Evolutionary conservation across 108 stramenopile genomes (phyloP).

Genomic region (Cyclotella distinguenda): DNA sequence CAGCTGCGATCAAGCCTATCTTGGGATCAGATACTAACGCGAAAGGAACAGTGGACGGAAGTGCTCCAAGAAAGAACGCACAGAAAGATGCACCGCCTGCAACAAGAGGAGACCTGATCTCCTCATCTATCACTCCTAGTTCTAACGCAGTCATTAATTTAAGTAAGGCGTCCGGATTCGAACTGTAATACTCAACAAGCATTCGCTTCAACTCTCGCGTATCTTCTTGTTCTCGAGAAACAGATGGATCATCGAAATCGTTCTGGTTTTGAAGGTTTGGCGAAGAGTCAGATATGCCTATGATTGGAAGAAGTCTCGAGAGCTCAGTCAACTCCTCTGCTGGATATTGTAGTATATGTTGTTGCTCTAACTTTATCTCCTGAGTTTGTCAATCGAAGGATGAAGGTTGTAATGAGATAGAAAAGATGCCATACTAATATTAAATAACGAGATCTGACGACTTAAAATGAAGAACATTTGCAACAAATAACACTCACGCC

Average conservation of each 20-base stretch:
- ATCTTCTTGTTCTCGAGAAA: slow-evolving; percentile 16
- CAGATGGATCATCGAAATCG: background rate
- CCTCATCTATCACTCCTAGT: slow-evolving; percentile 76
- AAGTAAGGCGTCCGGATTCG: slow-evolving; percentile 63
- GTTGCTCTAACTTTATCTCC: slow-evolving; percentile 68
- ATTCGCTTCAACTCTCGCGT: slow-evolving; percentile 36
- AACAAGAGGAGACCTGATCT: slow-evolving; percentile 55
- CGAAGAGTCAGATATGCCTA: slow-evolving; percentile 54
- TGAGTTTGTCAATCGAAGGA: background rate
- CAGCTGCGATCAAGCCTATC: slow-evolving; percentile 50
- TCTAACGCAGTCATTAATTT: slow-evolving; percentile 77
- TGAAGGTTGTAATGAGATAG: background rate
- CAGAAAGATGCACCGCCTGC: slow-evolving; percentile 56
- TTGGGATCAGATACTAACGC: slow-evolving; percentile 38
- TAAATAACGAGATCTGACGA: no score
- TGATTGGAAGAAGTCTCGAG: slow-evolving; percentile 43
- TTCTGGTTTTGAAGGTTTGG: no score
- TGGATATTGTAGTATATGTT: slow-evolving; percentile 55
- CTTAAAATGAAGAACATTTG: background rate
- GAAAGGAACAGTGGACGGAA: slow-evolving; percentile 74
- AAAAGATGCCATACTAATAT: no score
- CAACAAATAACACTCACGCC: slow-evolving; percentile 32
- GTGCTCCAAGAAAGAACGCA: slow-evolving; percentile 59
- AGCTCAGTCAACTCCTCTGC: slow-evolving; percentile 60
- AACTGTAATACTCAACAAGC: slow-evolving; percentile 48